Evolutionary conservation across 2,329 filamentous ascomycete species (phyloP).

Genomic region (Fusarium sp.): DNA sequence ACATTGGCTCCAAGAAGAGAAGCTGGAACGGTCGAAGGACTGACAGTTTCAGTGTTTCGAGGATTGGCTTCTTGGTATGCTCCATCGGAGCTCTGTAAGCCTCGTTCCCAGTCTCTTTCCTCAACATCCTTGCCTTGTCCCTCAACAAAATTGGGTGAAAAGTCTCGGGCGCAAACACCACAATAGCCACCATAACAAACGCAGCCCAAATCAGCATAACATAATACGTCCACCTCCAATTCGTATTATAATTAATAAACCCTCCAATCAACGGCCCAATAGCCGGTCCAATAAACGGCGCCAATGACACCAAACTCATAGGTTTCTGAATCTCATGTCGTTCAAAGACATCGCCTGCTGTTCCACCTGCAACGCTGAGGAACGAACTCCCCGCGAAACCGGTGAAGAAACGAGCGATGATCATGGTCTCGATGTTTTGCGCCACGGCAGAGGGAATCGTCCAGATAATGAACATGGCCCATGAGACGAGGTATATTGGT

Average conservation of each 20-base stretch:
- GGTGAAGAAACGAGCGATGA: slow-evolving; percentile 78
- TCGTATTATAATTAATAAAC: slow-evolving; percentile 25
- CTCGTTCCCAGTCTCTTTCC: slow-evolving; percentile 15
- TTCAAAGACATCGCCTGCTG: slow-evolving; percentile 26
- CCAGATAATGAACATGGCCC: slow-evolving; percentile 77
- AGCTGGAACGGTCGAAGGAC: slow-evolving; percentile 76
- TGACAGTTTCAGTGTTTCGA: slow-evolving; percentile 43
- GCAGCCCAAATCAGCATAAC: slow-evolving; percentile 33
- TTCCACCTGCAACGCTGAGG: slow-evolving; percentile 32
- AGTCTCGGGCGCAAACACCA: slow-evolving; percentile 31
- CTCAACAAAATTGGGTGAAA: slow-evolving; percentile 30
- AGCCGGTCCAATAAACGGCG: slow-evolving; percentile 30
- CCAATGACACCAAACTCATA: slow-evolving; percentile 32
- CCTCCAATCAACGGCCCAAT: slow-evolving; percentile 31
- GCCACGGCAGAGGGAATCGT: slow-evolving; percentile 81
- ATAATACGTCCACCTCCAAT: slow-evolving; percentile 39
- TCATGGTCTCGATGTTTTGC: slow-evolving; percentile 77
- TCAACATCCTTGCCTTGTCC: slow-evolving; percentile 19
- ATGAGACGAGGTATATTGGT: slow-evolving; percentile 78
- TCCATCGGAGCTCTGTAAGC: slow-evolving; percentile 17
- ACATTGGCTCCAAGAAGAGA: slow-evolving; percentile 81
- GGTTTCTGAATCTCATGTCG: slow-evolving; percentile 29
- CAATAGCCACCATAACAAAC: slow-evolving; percentile 6
- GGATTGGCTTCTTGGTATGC: neutral
- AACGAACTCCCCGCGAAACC: slow-evolving; percentile 68